phyloP scores from a whole-genome alignment of 805 yeast species.

The Saturnispora diversa region DNA sequence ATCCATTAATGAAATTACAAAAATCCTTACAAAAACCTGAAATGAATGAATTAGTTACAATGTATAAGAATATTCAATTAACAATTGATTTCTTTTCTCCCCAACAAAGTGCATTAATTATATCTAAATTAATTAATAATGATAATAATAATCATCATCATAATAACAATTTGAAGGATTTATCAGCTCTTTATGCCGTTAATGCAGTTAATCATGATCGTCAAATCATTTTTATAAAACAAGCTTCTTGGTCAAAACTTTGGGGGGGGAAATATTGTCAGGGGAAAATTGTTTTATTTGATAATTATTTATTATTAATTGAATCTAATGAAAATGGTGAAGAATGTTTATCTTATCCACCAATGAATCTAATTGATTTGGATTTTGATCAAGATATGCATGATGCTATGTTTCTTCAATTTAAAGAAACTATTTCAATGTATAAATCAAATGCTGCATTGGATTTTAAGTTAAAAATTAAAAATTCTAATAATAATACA shows the following conservation, averaged over 20 bases:
- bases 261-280: conserved; percentile 10
- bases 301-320: conserved; percentile 7
- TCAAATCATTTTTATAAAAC: conserved; percentile 6
- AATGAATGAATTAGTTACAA: conserved; percentile 8
- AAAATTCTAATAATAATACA: conserved; percentile 7
- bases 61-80: conserved; percentile 8
- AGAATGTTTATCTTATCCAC: conserved; percentile 8
- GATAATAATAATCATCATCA: no score
- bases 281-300: conserved; percentile 9
- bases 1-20: conserved; percentile 9
- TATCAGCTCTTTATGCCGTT: conserved; percentile 3
- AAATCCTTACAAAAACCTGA: conserved; percentile 7
- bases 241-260: conserved; percentile 10
- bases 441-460: conserved; percentile 6
- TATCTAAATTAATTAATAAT: conserved; percentile 3
- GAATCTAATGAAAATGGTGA: conserved; percentile 11
- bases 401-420: conserved; percentile 11
- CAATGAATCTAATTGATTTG: conserved; percentile 7
- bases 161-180: neutral
- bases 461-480: conserved; percentile 7
- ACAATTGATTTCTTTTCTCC: conserved; percentile 11
- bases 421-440: conserved; percentile 8
- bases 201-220: conserved; percentile 9
- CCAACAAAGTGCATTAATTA: conserved; percentile 7
- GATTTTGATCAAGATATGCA: conserved; percentile 11